Conservation (phyloP, 2,329 filamentous ascomycete genomes). For the Knufia petricola region DNA sequence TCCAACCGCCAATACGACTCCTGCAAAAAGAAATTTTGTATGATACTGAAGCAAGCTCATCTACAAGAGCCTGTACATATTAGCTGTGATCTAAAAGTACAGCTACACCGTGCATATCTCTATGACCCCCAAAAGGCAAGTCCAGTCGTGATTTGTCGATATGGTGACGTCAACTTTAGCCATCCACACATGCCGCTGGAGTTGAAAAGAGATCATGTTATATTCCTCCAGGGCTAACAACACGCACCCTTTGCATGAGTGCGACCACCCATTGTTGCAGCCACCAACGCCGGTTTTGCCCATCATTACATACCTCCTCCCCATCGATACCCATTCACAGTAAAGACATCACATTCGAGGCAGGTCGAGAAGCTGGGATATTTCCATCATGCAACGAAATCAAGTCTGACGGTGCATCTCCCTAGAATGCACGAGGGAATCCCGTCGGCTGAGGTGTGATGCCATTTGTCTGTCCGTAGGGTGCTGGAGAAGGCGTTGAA, state of each 20-base stretch:
- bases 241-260: neutral
- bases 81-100: neutral
- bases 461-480: conserved; percentile 74
- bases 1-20: no score
- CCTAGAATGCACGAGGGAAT: conserved; percentile 47
- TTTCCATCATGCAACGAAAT: neutral
- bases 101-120: neutral
- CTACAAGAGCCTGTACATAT: neutral
- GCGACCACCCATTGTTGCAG: no score
- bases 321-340: neutral
- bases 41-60: no score
- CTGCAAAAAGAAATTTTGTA: no score
- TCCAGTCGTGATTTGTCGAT: neutral
- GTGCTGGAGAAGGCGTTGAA: conserved; percentile 48
- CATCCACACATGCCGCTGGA: neutral
- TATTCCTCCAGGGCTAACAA: neutral
- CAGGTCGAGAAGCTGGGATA: neutral
- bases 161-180: neutral
- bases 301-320: neutral
- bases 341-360: neutral
- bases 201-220: neutral
- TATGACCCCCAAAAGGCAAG: neutral
- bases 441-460: conserved; percentile 83
- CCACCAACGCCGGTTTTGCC: neutral
- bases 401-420: conserved; percentile 6